Conservation (phyloP, 768 basidiomycete species). For the Paxillus ammoniavirescens region DNA sequence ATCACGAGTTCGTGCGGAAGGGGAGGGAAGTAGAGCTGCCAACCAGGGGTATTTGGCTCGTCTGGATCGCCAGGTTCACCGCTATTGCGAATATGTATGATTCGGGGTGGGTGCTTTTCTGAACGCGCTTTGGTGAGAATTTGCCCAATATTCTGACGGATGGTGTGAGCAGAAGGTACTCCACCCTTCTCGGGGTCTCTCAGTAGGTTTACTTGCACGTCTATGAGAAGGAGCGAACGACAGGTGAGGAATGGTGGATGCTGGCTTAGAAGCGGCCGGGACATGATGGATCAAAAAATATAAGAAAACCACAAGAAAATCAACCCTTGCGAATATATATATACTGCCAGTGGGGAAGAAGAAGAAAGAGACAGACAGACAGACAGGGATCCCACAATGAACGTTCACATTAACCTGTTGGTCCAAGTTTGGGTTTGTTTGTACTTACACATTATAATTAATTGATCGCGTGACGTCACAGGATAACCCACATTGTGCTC, state of each 20-base stretch:
- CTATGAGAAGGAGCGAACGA: conserved; percentile 58
- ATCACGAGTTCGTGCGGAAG: conserved; percentile 51
- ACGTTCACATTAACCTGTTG: background rate
- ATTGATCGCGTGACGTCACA: conserved; percentile 26
- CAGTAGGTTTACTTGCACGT: conserved; percentile 54
- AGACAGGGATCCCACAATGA: background rate
- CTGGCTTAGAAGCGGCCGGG: conserved; percentile 13
- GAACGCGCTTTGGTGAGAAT: conserved; percentile 53
- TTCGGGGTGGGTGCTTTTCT: conserved; percentile 47
- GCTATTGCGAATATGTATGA: conserved; percentile 67
- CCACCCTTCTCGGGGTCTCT: conserved; percentile 47
- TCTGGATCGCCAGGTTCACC: conserved; percentile 63
- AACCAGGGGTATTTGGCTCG: conserved; percentile 53
- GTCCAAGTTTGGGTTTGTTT: conserved; percentile 12
- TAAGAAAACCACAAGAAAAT: background rate
- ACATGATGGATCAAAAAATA: conserved; percentile 11
- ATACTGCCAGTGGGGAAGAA: background rate
- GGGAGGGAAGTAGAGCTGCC: conserved; percentile 59
- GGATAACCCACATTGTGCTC: no score
- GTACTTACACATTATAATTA: background rate
- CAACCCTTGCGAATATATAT: conserved; percentile 17
- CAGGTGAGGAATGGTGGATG: conserved; percentile 15
- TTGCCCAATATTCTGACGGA: conserved; percentile 46
- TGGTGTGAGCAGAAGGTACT: conserved; percentile 44
- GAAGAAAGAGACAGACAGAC: background rate